Evolutionary conservation across 176 grass and related monocot genomes (phyloP), one percentile per base, ranked within the genome.

Genomic region (Ensete ventricosum): DNA sequence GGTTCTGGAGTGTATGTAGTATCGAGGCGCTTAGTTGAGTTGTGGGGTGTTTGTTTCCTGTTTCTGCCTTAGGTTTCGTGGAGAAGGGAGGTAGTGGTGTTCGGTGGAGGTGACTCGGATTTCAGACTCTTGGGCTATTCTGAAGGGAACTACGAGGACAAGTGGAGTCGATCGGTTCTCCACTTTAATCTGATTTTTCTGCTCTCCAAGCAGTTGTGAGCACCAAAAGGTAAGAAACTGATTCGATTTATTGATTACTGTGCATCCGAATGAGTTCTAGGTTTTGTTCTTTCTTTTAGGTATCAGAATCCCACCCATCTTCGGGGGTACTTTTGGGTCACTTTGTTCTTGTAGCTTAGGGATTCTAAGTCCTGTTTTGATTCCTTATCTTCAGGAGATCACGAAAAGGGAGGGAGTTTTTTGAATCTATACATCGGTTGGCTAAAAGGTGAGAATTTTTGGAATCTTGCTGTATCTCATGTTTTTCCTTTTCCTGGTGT

Each of bases 1-100:
- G 70, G 70, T 73, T 73, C 50, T 4, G 70, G 21, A 73, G 70
- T 67, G 65, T 54, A 54, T 67, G 65, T 54, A 54, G 49, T 73
- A 23, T 23, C n/a, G 29, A 23, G 70, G 70, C 24, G 34, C 5
- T 43, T 43, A 43, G 34, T 67, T 43, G 24, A 67, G 25, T 48
- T 4, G 13, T 26, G 1, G 25, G 4, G 65, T 34, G 24, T 43
- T 48, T 16, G 65, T 67, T 67, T 67, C 16, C 26, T 67, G 26
- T 26, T 67, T 9, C 26, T 19, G 64, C 26, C 64, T 64, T 23
- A 26, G 23, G 22, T 65, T 65, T 65, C 22, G 2, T 14, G 13
- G 53, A 43, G 34, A 43, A 13, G 9, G 9, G 22, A 26, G 63
- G 2, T 23, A 65, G 63, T 26, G 23, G 34, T 43, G 34, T 43